Conservation (phyloP, 2,329 filamentous ascomycete genomes). For the Nemania sp. region DNA sequence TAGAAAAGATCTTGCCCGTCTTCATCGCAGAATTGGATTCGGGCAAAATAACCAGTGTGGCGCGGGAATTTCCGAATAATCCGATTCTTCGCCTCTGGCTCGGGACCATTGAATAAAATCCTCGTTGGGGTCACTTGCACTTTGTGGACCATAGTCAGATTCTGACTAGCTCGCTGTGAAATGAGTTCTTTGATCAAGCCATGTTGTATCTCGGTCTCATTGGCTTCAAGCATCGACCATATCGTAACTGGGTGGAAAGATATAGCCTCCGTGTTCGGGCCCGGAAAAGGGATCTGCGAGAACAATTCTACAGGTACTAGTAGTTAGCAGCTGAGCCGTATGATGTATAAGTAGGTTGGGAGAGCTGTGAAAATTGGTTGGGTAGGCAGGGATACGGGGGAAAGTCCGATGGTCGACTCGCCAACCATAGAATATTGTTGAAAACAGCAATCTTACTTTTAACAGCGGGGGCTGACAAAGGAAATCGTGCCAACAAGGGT, state of each 20-base stretch:
- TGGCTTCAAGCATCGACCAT: slow-evolving; percentile 44
- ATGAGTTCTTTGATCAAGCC: slow-evolving; percentile 34
- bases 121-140: slow-evolving; percentile 64
- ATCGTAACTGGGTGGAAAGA: slow-evolving; percentile 42
- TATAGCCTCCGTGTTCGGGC: slow-evolving; percentile 53
- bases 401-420: background rate
- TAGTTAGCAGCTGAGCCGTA: background rate
- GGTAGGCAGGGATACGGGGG: background rate
- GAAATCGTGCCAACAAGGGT: slow-evolving; percentile 36
- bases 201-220: slow-evolving; percentile 46
- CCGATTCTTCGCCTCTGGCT: slow-evolving; percentile 70
- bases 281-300: slow-evolving; percentile 57
- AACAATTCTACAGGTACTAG: slow-evolving; percentile 44
- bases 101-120: slow-evolving; percentile 62
- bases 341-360: background rate
- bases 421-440: background rate
- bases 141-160: slow-evolving; percentile 58
- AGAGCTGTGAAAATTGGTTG: too few species aligned
- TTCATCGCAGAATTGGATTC: slow-evolving; percentile 77
- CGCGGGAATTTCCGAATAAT: slow-evolving; percentile 68
- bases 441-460: slow-evolving; percentile 21
- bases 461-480: slow-evolving; percentile 55
- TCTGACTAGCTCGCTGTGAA: slow-evolving; percentile 40
- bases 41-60: slow-evolving; percentile 66
- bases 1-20: slow-evolving; percentile 67